Conservation (phyloP, 1,284 basidiomycete species). For the Phaffia rhodozyma region DNA sequence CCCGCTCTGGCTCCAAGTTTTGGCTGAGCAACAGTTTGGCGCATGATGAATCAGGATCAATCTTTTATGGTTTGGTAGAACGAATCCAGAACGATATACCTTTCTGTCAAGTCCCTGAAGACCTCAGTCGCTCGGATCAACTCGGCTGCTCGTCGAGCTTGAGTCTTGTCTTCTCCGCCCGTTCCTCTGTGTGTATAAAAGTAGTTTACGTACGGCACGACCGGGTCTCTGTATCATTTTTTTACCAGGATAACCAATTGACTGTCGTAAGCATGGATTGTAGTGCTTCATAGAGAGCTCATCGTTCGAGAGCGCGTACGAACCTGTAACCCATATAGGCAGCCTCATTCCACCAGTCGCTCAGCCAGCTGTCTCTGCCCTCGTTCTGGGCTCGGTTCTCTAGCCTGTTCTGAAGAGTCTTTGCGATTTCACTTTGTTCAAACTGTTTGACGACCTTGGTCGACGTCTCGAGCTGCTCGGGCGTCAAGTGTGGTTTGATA, state of each 20-base stretch:
- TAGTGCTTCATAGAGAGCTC: too few species aligned
- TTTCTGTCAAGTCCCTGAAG: constrained; percentile 70
- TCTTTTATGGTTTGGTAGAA: neutral
- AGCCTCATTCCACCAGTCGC: constrained; percentile 94
- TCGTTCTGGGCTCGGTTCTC: constrained; percentile 50
- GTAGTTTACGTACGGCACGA: constrained; percentile 90
- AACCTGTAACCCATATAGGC: constrained; percentile 45
- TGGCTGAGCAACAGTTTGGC: constrained; percentile 40
- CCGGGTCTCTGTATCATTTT: constrained; percentile 47
- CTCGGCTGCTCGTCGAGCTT: constrained; percentile 60
- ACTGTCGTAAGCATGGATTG: neutral
- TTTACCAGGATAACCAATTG: constrained; percentile 16
- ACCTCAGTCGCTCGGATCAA: constrained; percentile 70
- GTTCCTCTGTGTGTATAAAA: constrained; percentile 83
- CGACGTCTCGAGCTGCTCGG: constrained; percentile 50
- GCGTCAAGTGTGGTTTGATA: constrained; percentile 59
- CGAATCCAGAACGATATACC: constrained; percentile 40
- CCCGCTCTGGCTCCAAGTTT: constrained; percentile 78
- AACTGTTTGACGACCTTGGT: constrained; percentile 55
- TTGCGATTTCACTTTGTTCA: constrained; percentile 53
- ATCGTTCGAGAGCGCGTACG: neutral
- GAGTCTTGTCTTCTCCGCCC: constrained; percentile 41
- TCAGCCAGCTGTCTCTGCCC: constrained; percentile 65
- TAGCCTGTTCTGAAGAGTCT: constrained; percentile 68
- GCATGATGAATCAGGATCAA: neutral